Base-by-base conservation (phyloP, 306 rosid genomes). In the Vigna reflexopilosa region DNA sequence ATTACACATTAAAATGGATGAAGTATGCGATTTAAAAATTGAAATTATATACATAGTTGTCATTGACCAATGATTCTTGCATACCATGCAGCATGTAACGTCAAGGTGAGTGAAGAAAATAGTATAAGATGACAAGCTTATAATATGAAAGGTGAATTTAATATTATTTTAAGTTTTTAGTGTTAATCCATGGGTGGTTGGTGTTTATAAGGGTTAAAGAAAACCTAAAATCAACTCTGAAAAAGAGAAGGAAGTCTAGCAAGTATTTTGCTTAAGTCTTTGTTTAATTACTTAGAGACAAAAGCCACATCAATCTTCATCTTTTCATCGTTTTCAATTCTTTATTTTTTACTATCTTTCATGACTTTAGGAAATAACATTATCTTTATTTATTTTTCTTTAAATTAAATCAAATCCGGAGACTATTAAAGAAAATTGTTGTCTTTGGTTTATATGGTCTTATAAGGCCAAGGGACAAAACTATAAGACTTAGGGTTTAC, bases 271-370 rank as follows among this genome's bases (percentile, higher is more conserved):
- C 6, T 8, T 1, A 73, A 74, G 80, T 81, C 63, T 44, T 66
- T 47, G 56, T 78, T 78, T 69, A 47, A 10, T 69, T 30, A 78
- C 26, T 70, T 78, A 1, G 57, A 56, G 63, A 67, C 76, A 67
- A 56, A 74, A 48, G 56, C 48, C 4, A 15, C 38, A 55, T 81
- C 71, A 47, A 36, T 59, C 47, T 67, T 59, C 57, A 58, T 67
- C 19, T 67, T 48, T 63, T 15, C 58, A 32, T 55, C 51, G 32
- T 55, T 24, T 40, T 36, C 50, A 22, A 57, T 13, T n/a, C 76
- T 45, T 54, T 10, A 12, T 6, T 57, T 74, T 20, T 19, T 17
- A 81, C 74, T 28, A 7, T 67, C n/a, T 51, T 80, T 55, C 16
- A 54, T 75, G n/a, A 4, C 48, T 56, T 47, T 8, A 57, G 34